Percentiles rank a stretch among this genome's conserved stretches.
These are phyloP conservation scores for Scheffersomyces quercinus DNA, from an alignment of 1,139 yeast genomes.

Conservation along the genomic window DNA sequence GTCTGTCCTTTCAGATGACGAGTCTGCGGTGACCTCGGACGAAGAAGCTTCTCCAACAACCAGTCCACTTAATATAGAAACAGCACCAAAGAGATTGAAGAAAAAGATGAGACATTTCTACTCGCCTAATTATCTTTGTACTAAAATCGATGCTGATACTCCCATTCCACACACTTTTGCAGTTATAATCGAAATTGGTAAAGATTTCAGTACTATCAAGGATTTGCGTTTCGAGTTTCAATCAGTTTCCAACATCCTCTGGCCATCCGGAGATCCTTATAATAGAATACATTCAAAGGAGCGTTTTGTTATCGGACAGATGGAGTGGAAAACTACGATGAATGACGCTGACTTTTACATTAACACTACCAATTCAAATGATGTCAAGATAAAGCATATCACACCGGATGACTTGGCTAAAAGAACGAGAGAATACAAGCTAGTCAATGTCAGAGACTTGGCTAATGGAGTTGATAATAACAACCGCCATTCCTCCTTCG, in stretches of 20 bases:
- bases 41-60: conserved; percentile 8
- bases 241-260: conserved; percentile 39
- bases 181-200: conserved; percentile 40
- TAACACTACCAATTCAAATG: conserved; percentile 37
- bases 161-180: conserved; percentile 52
- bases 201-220: conserved; percentile 29
- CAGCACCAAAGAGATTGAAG: conserved; percentile 10
- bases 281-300: conserved; percentile 43
- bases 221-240: conserved; percentile 35
- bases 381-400: conserved; percentile 27
- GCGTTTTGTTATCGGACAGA: conserved; percentile 47
- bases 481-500: neutral
- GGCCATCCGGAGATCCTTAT: conserved; percentile 61
- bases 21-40: conserved; percentile 9
- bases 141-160: conserved; percentile 41
- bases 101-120: conserved; percentile 20
- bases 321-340: conserved; percentile 48
- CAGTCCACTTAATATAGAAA: conserved; percentile 2
- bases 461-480: conserved; percentile 12
- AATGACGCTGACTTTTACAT: conserved; percentile 51
- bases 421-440: conserved; percentile 37
- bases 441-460: conserved; percentile 23
- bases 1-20: conserved; percentile 4
- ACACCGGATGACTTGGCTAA: conserved; percentile 36
- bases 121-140: conserved; percentile 42